Evolutionary conservation across 768 basidiomycete genomes (phyloP).

Genomic region (Terana coerulea): DNA sequence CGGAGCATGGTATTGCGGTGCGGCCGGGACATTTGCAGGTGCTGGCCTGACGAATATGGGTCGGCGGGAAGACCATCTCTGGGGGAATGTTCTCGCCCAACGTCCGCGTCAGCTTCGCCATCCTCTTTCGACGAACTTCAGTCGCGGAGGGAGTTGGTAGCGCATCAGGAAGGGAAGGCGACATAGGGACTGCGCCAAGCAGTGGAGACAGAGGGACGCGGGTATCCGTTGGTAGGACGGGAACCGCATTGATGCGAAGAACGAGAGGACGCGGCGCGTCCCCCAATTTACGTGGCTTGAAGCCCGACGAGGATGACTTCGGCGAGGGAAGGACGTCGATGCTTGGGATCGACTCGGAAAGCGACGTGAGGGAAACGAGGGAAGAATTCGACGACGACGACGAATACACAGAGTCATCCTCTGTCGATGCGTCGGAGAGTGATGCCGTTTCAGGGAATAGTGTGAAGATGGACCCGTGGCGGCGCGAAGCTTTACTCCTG

Average conservation of each 20-base stretch:
- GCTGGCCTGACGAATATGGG: neutral
- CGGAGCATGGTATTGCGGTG: neutral
- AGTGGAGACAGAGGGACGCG: slow-evolving; percentile 35
- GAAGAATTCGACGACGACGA: slow-evolving; percentile 19
- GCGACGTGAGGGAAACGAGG: slow-evolving; percentile 19
- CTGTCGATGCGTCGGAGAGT: neutral
- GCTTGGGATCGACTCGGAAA: slow-evolving; percentile 19
- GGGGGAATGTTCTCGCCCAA: slow-evolving; percentile 23
- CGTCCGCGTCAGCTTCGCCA: slow-evolving; percentile 20
- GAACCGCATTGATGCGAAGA: slow-evolving; percentile 28
- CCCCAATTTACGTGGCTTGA: slow-evolving; percentile 8
- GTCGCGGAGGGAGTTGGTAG: neutral
- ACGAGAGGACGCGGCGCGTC: slow-evolving; percentile 28
- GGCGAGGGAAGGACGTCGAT: slow-evolving; percentile 17
- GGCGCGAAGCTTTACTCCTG: neutral
- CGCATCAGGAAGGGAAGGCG: slow-evolving; percentile 11
- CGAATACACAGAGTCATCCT: slow-evolving; percentile 14
- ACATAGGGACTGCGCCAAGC: slow-evolving; percentile 22
- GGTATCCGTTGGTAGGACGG: slow-evolving; percentile 23
- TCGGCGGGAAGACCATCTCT: slow-evolving; percentile 18
- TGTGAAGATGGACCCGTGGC: slow-evolving; percentile 10
- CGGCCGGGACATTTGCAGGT: neutral
- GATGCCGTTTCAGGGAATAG: neutral
- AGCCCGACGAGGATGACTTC: slow-evolving; percentile 13
- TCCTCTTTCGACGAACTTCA: slow-evolving; percentile 14